A percentile compares a stretch with the other conserved stretches of the same genome.
These are phyloP conservation scores for Wickerhamiella bombiphila DNA, from an alignment of 805 yeast species.

Conservation along the genomic window DNA sequence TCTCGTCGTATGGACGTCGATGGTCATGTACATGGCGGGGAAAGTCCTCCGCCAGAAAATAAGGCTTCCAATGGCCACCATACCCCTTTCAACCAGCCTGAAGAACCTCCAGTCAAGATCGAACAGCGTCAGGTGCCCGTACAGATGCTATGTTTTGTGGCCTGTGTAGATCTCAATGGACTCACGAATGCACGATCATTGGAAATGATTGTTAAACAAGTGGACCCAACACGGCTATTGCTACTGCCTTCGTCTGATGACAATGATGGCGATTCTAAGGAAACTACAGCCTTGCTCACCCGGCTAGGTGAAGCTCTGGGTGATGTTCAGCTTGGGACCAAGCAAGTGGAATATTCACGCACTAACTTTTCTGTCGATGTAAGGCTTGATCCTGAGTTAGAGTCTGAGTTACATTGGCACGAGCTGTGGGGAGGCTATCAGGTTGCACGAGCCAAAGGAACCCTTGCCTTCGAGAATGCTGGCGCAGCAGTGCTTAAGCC, in stretches of 20 bases:
- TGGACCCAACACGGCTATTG: constrained; percentile 64
- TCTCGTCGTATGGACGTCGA: too few relatives aligned
- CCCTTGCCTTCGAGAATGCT: constrained; percentile 16
- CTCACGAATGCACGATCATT: constrained; percentile 72
- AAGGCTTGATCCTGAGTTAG: constrained; percentile 49
- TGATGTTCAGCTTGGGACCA: constrained; percentile 7
- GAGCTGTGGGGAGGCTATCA: constrained; percentile 63
- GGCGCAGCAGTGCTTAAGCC: constrained; percentile 1
- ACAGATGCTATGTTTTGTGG: constrained; percentile 50
- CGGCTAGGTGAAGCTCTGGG: constrained; percentile 3
- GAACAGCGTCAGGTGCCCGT: constrained; percentile 25
- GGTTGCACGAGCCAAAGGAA: constrained; percentile 72
- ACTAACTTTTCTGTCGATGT: constrained; percentile 25
- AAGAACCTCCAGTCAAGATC: constrained; percentile 33
- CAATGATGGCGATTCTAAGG: constrained; percentile 15
- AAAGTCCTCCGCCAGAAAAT: constrained; percentile 8
- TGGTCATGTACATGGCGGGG: too few relatives aligned
- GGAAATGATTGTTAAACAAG: constrained; percentile 56
- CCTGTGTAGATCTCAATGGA: constrained; percentile 71
- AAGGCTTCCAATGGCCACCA: constrained; percentile 7
- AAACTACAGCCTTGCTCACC: not conserved
- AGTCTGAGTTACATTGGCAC: constrained; percentile 65
- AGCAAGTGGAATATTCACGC: constrained; percentile 8
- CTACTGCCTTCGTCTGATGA: constrained; percentile 33
- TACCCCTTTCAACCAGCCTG: constrained; percentile 19